Evolutionary conservation across 306 rosid species (phyloP), one percentile per base, ranked within the genome.

Genomic region (Urtica urens): DNA sequence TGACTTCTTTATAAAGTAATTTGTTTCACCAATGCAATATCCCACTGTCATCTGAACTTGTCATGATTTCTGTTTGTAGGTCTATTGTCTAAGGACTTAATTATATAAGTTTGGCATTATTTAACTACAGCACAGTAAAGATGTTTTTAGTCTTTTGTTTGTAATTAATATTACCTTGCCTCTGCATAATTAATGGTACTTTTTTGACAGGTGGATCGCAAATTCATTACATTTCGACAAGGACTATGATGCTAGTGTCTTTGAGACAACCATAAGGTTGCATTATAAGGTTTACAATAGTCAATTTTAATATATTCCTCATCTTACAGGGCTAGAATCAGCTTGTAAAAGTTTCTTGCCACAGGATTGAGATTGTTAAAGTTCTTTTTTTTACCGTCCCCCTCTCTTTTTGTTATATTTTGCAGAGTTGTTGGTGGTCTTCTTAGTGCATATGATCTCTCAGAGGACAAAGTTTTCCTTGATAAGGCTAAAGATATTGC

Each of bases 201-300:
- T 53, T 69, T 47, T 59, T 76, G 72, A 60, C 86, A 92, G 99
- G 62, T 92, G 99, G 99, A 72, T 92, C 18, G 86, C 75, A 25
- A 80, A 62, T 64, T 57, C 80, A 12, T 70, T 92, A 87, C 93
- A 92, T 76, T 92, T 92, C 75, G 62, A 92, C 77, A 92, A 86
- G 94, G 78, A 92, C 46, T 79, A 86, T 42, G 96, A 92, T 18
- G 96, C 96, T 52, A 92, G 99, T 46, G 96, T 92, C 60, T 92
- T 92, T 72, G 96, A 92, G 93, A 92, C 99, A 78, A 92, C 96
- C 73, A 92, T 92, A 86, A 92, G 96, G 96, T 82, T 79, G 81
- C 81, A 55, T 69, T 73, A 72, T 79, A 75, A 79, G 95, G 92
- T 90, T 90, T 90, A 83, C 71, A 75, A 69, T 59, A 59, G 82